These are phyloP conservation scores for Penicillium diatomitis DNA, from an alignment of 495 filamentous ascomycete species.

Conservation along the genomic window DNA sequence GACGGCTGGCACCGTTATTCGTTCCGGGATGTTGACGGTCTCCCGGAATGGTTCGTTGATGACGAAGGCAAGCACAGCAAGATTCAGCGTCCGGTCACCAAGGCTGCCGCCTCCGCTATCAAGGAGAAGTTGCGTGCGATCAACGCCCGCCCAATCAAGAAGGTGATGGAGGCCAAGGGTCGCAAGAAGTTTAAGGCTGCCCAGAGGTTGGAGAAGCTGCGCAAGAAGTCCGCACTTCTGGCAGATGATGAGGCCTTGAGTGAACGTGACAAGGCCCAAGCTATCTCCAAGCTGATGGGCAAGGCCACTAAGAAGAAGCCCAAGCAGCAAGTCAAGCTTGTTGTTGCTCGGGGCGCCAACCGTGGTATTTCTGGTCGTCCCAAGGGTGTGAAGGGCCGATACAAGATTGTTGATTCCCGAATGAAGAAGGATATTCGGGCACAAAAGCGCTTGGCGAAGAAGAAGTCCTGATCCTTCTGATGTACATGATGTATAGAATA, in stretches of 20 bases:
- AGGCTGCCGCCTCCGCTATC: constrained; percentile 84
- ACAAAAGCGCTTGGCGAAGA: constrained; percentile 72
- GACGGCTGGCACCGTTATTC: constrained; percentile 88
- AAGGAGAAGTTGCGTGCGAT: constrained; percentile 88
- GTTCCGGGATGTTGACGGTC: constrained; percentile 83
- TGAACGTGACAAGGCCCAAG: constrained; percentile 87
- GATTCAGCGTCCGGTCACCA: constrained; percentile 76
- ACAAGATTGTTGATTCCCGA: constrained; percentile 96
- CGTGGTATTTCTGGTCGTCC: constrained; percentile 72
- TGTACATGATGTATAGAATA: constrained; percentile 13
- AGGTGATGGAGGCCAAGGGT: constrained; percentile 91
- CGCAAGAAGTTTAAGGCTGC: constrained; percentile 95
- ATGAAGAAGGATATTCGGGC: constrained; percentile 98
- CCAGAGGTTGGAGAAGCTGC: constrained; percentile 80
- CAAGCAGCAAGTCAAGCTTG: constrained; percentile 73
- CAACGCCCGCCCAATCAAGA: constrained; percentile 98
- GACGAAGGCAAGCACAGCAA: constrained; percentile 80
- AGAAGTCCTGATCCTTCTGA: constrained; percentile 31
- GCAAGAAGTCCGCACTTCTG: constrained; percentile 86
- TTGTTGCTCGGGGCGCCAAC: constrained; percentile 81
- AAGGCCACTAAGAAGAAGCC: constrained; percentile 80
- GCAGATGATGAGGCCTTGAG: constrained; percentile 82
- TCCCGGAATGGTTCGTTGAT: constrained; percentile 97
- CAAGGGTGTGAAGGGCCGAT: constrained; percentile 86
- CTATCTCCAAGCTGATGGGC: constrained; percentile 72